phyloP scores from a whole-genome alignment of 805 yeast species.

The Wickerhamiella galacta region DNA sequence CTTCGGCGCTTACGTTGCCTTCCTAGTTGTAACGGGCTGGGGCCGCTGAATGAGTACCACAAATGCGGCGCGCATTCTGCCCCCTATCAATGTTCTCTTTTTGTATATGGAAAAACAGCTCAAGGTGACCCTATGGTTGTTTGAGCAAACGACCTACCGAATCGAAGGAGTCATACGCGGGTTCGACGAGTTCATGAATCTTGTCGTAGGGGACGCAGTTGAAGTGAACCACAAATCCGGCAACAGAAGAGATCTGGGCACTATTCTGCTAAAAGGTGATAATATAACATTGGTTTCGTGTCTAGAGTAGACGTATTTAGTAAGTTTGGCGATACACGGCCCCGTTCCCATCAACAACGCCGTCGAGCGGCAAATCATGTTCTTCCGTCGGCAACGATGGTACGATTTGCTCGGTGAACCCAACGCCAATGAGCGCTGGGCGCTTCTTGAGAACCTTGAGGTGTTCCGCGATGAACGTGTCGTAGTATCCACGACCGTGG shows the following conservation, averaged over 20 bases:
- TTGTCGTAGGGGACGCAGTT: constrained; percentile 41
- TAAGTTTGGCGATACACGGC: no score
- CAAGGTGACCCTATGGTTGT: constrained; percentile 72
- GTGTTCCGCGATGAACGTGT: constrained; percentile 42
- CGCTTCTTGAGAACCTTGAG: not conserved
- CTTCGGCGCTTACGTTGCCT: not conserved
- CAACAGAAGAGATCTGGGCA: constrained; percentile 28
- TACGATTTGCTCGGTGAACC: constrained; percentile 47
- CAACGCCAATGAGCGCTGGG: constrained; percentile 37
- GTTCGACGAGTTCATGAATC: constrained; percentile 94
- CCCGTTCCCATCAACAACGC: constrained; percentile 29
- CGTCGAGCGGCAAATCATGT: constrained; percentile 49
- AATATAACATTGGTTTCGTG: constrained; percentile 61
- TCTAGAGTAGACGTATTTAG: no score
- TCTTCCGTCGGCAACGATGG: constrained; percentile 36
- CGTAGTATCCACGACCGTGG: constrained; percentile 89
- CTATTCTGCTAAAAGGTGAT: constrained; percentile 80
- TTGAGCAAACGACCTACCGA: constrained; percentile 62
- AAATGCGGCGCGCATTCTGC: constrained; percentile 34
- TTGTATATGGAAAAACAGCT: constrained; percentile 71
- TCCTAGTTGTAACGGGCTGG: not conserved
- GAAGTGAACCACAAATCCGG: constrained; percentile 47
- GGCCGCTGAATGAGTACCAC: not conserved
- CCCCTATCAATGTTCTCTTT: constrained; percentile 86
- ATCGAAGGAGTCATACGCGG: constrained; percentile 74